Base-by-base conservation (phyloP, 495 filamentous ascomycete genomes). In the Xylaria scruposa region DNA sequence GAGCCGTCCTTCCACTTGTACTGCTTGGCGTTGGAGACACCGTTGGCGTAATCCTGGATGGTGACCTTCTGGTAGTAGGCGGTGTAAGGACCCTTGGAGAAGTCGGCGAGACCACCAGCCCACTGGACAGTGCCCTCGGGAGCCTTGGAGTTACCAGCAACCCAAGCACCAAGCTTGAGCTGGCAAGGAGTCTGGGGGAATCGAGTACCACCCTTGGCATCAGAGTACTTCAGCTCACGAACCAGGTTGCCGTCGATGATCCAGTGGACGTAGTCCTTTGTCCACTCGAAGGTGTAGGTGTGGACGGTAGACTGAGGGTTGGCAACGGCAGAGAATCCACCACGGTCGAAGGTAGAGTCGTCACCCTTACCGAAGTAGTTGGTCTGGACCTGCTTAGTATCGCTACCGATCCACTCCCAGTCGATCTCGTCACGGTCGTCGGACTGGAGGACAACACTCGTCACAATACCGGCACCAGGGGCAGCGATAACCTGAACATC, bases 341-440 rank as follows among this genome's bases (percentile, higher is more conserved):
- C 94, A 64, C 93, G 93, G 80, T 93, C 86, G 79, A 91, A 95
- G 36, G 88, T 87, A 0, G 84, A 86, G 17, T 90, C 92, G 75
- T 95, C 91, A 44, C 95, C 96, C 86, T 98, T 97, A 79, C 94
- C 93, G 81, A 94, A 99, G 87, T 92, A 99, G 86, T 99, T 97
- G 83, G 88, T 91, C 83, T 97, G 92, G 9, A 94, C 94, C 72
- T 90, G 80, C 38, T 80, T 83, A 64, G 83, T 83, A 73, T 91
- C 86, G 59, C 85, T 84, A 47, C 91, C 91, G 59, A 94, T 82
- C 90, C 90, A 93, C 78, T 94, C 92, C 93, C 94, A 97, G 81
- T 98, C 96, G 72, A 99, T 93, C 84, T 99, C 96, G 81, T 99
- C 96, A 13, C 97, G 88, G 75, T 93, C 91, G 78, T 95, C 95